These are phyloP conservation scores for Chlamydomonas schloesseri DNA, from an alignment of 139 green algal genomes.

Conservation along the genomic window DNA sequence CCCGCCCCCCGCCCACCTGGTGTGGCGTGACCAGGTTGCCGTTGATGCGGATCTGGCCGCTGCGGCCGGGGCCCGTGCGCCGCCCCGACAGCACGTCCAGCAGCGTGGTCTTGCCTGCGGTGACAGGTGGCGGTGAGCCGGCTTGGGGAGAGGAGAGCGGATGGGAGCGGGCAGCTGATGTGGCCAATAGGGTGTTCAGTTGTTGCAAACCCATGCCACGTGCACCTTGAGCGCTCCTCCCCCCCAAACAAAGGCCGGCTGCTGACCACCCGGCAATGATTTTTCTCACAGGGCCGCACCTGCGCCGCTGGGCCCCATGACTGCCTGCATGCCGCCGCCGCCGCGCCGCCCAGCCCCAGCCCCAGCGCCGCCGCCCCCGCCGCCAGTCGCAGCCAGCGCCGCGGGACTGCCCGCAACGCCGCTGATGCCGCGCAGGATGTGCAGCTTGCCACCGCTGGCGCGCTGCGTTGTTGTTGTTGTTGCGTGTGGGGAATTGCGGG, in stretches of 20 bases:
- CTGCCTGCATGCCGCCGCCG: constrained; percentile 55
- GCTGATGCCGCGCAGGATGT: constrained; percentile 60
- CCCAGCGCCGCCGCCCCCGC: neutral
- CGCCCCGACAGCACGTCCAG: constrained; percentile 74
- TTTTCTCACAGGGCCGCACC: constrained; percentile 51
- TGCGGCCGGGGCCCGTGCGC: constrained; percentile 46
- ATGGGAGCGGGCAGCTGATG: too few relatives aligned
- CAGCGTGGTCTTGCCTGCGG: constrained; percentile 65
- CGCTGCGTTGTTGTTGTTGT: constrained; percentile 45
- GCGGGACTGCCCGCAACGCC: constrained; percentile 53
- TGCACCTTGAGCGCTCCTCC: too few relatives aligned
- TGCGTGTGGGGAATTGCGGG: too few relatives aligned
- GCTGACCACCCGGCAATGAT: too few relatives aligned
- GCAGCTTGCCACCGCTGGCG: constrained; percentile 29
- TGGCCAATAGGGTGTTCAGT: too few relatives aligned
- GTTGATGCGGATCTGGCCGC: constrained; percentile 65
- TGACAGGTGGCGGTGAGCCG: neutral
- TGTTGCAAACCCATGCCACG: too few relatives aligned
- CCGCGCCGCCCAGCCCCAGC: neutral
- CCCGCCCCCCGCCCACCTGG: neutral
- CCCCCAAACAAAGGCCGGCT: too few relatives aligned
- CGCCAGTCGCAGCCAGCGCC: neutral
- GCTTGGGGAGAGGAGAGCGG: neutral
- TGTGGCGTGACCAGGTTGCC: constrained; percentile 43
- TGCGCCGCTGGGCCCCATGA: constrained; percentile 69